Base-by-base conservation (phyloP, 192 early-diverging fungal species). In the Rhizophlyctis rosea region DNA sequence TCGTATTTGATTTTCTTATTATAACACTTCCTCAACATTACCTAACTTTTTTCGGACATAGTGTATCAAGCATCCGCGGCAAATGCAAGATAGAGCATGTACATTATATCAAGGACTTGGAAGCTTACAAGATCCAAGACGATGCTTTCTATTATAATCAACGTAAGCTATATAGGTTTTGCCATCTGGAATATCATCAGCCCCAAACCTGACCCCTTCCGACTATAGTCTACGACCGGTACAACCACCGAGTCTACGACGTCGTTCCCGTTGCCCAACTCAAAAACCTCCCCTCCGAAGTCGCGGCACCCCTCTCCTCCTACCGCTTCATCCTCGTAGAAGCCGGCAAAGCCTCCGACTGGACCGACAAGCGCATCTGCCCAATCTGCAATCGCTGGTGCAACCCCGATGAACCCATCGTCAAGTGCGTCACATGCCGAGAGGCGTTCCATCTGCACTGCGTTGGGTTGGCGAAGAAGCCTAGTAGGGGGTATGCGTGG, bases 301-400 rank as follows among this genome's bases (percentile, higher is more conserved):
- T 93, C 16, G 70, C 82, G 25, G 72, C 78, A 24, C 83, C 85
- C 52, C 76, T 95, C 18, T 67, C 49, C 23, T 74, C 81, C 57
- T 93, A 92, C 75, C 81, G 88, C 62, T 96, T 87, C 75, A 89
- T 96, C 47, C 81, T 94, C 31, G 90, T 91, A 4, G 94, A 96
- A 65, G 71, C 82, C 21, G 87, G 87, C n/a, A 93, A 90, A 53
- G 87, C 86, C 31, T 67, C 81, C 14, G 90, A 92, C 52, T 79
- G 91, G 53, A 85, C 86, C 27, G 86, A 83, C 47, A 80, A 80
- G 9, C 82, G 84, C 29, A 76, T 90, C 23, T 72, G 69, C 64
- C 53, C n/a, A 35, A 47, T 49, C 57, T 74, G 65, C 59, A 57
- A 74, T 33, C 18, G 47, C 13, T 76, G 65, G 69, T 80, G 73